A percentile compares a stretch with the other conserved stretches of the same genome.
Evolutionary conservation across 805 yeast genomes (phyloP).

Genomic region (Suhomyces pyralidae): DNA sequence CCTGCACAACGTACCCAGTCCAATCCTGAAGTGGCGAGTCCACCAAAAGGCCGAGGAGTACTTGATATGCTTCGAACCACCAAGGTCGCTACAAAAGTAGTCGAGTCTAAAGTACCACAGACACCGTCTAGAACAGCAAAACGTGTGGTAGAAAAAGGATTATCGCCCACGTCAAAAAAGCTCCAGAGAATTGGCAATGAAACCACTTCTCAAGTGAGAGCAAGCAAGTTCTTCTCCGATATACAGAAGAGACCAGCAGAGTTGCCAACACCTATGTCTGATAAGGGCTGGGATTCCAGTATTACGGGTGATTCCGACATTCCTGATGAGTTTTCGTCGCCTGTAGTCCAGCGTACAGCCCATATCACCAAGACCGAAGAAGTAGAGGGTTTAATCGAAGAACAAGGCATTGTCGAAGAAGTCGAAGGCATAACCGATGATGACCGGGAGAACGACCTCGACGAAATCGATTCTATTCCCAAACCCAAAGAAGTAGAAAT

Average conservation of each 20-base stretch:
- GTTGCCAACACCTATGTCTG: constrained; percentile 11
- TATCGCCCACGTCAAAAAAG: constrained; percentile 13
- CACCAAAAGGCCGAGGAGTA: neutral
- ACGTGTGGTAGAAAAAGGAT: neutral
- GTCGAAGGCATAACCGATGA: neutral
- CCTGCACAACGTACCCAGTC: constrained; percentile 1
- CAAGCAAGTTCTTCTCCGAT: constrained; percentile 11
- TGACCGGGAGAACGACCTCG: neutral
- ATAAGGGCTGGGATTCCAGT: constrained; percentile 11
- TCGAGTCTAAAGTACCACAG: neutral
- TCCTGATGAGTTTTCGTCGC: constrained; percentile 29
- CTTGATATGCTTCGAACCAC: constrained; percentile 1
- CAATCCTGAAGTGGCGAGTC: neutral
- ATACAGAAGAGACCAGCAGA: constrained; percentile 1
- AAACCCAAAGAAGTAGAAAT: constrained; percentile 9
- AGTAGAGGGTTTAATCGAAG: neutral
- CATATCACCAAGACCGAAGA: neutral
- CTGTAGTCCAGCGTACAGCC: constrained; percentile 8
- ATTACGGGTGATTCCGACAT: constrained; percentile 31
- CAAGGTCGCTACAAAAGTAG: neutral
- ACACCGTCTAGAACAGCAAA: neutral
- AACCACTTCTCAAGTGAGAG: constrained; percentile 4
- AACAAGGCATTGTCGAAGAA: neutral
- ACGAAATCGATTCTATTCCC: constrained; percentile 3
- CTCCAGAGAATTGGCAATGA: constrained; percentile 6